Evolutionary conservation across 768 basidiomycete genomes (phyloP).

Genomic region (Trametes cubensis): DNA sequence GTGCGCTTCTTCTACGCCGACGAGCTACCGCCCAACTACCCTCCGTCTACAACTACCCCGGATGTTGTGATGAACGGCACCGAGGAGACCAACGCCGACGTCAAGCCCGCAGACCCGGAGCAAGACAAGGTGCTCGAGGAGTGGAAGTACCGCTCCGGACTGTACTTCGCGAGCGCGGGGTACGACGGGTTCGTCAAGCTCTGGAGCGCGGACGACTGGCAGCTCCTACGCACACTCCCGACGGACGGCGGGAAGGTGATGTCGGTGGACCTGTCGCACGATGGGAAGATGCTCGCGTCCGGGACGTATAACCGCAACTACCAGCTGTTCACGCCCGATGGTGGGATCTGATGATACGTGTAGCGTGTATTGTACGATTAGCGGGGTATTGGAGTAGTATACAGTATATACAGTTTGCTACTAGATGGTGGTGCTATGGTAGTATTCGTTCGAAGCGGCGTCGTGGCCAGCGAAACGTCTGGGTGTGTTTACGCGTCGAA

Average conservation of each 20-base stretch:
- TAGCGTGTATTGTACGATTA: constrained; percentile 11
- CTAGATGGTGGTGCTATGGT: not conserved
- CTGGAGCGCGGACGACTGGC: constrained; percentile 99
- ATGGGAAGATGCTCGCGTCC: constrained; percentile 82
- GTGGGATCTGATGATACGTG: not conserved
- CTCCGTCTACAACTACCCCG: constrained; percentile 23
- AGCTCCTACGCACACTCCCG: constrained; percentile 80
- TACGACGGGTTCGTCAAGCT: constrained; percentile 95
- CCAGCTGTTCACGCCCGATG: constrained; percentile 88
- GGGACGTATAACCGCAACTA: constrained; percentile 95
- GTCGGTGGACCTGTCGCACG: constrained; percentile 89
- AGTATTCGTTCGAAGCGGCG: not conserved
- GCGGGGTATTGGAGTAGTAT: not conserved
- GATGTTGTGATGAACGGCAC: constrained; percentile 51
- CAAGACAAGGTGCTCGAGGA: constrained; percentile 54
- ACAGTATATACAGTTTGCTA: not conserved
- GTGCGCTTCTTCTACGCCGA: constrained; percentile 88
- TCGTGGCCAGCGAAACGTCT: no score
- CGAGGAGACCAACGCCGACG: constrained; percentile 36
- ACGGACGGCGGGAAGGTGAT: constrained; percentile 99
- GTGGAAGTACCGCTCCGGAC: constrained; percentile 80
- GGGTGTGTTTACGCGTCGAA: no score
- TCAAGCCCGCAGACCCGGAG: constrained; percentile 20
- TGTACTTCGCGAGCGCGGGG: constrained; percentile 91
- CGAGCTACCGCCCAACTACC: constrained; percentile 44